A percentile compares a stretch with the other conserved stretches of the same genome.
These are phyloP conservation scores for Trypanosoma mega DNA, from an alignment of 208 protist species.

Conservation along the genomic window DNA sequence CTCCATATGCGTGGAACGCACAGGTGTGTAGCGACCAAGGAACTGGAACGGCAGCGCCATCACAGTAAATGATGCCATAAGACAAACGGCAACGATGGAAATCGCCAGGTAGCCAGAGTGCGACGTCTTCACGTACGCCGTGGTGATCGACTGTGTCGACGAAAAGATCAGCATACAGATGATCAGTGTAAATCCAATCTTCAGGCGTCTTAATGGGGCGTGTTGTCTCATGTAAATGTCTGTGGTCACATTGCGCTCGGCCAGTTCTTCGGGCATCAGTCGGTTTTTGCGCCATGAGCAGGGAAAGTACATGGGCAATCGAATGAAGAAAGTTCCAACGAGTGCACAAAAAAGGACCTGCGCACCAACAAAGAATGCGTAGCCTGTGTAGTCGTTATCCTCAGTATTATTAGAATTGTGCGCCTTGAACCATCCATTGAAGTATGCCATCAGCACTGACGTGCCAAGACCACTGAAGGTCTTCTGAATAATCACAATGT, in stretches of 20 bases:
- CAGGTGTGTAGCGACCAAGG: constrained; percentile 52
- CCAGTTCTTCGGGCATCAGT: constrained; percentile 37
- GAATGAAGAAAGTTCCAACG: constrained; percentile 46
- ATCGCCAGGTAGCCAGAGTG: constrained; percentile 40
- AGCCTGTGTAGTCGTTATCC: constrained; percentile 53
- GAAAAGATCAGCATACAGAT: constrained; percentile 46
- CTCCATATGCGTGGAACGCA: constrained; percentile 35
- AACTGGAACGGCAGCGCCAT: constrained; percentile 72
- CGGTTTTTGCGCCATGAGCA: constrained; percentile 45
- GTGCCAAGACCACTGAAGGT: constrained; percentile 78
- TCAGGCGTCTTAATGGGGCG: constrained; percentile 43
- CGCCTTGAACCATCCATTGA: constrained; percentile 71
- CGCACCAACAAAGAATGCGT: constrained; percentile 55
- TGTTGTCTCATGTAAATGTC: constrained; percentile 51
- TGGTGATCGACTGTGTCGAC: constrained; percentile 50
- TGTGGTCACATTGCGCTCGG: constrained; percentile 41
- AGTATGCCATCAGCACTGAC: constrained; percentile 76
- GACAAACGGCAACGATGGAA: constrained; percentile 37
- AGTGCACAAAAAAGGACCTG: constrained; percentile 38
- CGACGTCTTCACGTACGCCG: constrained; percentile 39
- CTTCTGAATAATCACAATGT: constrained; percentile 79
- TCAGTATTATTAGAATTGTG: constrained; percentile 13
- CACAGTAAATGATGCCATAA: constrained; percentile 50
- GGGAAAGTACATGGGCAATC: constrained; percentile 57
- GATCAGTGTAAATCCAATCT: constrained; percentile 49